A percentile compares a stretch with the other conserved stretches of the same genome.
Conservation (phyloP, 225 moss, liverwort and hornwort genomes). For the Bryoerythrophyllum caledonicum region DNA sequence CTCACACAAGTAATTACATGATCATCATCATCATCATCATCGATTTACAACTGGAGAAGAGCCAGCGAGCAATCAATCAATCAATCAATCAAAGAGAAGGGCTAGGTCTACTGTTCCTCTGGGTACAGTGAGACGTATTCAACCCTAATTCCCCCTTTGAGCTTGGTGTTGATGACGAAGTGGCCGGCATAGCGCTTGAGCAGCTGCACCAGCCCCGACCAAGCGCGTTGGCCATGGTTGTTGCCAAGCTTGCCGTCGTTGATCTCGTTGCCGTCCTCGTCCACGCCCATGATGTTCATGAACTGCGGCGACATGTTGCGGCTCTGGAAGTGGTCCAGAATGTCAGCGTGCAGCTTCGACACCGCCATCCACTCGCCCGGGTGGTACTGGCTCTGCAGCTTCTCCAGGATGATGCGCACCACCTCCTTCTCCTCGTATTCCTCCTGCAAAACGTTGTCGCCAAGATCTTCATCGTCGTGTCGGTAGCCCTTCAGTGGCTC, state of each 20-base stretch:
- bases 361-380: slow-evolving; percentile 96
- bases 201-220: slow-evolving; percentile 84
- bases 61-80: too few relatives aligned
- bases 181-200: slow-evolving; percentile 62
- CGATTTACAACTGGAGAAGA: too few relatives aligned
- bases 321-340: slow-evolving; percentile 50
- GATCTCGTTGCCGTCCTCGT: slow-evolving; percentile 50
- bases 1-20: slow-evolving; percentile 51
- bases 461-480: slow-evolving; percentile 50
- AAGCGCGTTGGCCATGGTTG: slow-evolving; percentile 51
- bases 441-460: too few relatives aligned
- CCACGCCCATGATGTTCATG: slow-evolving; percentile 54
- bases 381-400: slow-evolving; percentile 73
- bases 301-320: slow-evolving; percentile 52
- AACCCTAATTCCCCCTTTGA: slow-evolving; percentile 96
- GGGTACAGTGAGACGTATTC: slow-evolving; percentile 85
- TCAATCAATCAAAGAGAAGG: too few relatives aligned
- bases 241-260: slow-evolving; percentile 44
- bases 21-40: too few relatives aligned
- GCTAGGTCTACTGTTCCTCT: slow-evolving; percentile 38
- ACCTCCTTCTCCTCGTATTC: slow-evolving; percentile 80
- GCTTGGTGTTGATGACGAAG: slow-evolving; percentile 97
- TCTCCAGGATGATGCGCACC: slow-evolving; percentile 62
- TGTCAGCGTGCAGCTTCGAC: slow-evolving; percentile 70
- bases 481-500: slow-evolving; percentile 58